phyloP scores from a whole-genome alignment of 73 alveolate species.

The Paramecium bursaria region DNA sequence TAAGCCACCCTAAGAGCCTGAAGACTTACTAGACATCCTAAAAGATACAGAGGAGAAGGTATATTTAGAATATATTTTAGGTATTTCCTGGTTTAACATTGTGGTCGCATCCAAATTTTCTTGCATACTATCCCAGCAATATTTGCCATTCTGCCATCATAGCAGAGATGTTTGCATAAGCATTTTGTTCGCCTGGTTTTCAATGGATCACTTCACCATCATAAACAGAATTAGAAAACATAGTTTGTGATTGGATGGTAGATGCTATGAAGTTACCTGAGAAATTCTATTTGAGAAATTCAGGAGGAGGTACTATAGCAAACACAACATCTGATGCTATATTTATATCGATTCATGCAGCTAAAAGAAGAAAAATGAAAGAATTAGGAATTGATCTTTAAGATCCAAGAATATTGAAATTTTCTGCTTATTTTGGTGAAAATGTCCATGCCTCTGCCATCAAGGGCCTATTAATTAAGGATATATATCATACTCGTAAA shows the following conservation, averaged over 20 bases:
- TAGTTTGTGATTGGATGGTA: conserved; percentile 67
- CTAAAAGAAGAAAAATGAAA: conserved; percentile 63
- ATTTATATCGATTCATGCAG: conserved; percentile 57
- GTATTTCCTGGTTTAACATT: conserved; percentile 62
- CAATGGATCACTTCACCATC: conserved; percentile 68
- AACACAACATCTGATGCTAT: conserved; percentile 63
- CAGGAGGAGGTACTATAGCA: conserved; percentile 70
- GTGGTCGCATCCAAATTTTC: conserved; percentile 69
- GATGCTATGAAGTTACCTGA: conserved; percentile 51
- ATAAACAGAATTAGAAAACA: conserved; percentile 65
- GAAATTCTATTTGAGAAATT: conserved; percentile 46
- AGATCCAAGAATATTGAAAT: conserved; percentile 36
- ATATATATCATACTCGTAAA: conserved; percentile 42
- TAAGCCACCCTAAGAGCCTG: conserved; percentile 64
- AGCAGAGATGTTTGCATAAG: conserved; percentile 69
- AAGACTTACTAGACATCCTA: conserved; percentile 30
- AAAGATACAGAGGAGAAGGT: conserved; percentile 58
- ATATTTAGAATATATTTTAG: neutral
- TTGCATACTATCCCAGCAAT: conserved; percentile 63
- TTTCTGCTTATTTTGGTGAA: conserved; percentile 54
- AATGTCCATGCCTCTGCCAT: conserved; percentile 50
- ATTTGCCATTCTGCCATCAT: conserved; percentile 60
- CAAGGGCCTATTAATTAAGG: conserved; percentile 60
- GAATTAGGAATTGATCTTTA: conserved; percentile 35
- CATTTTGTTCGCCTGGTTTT: conserved; percentile 69